phyloP scores from a whole-genome alignment of 148 eudicot species.

The Silene latifolia region DNA sequence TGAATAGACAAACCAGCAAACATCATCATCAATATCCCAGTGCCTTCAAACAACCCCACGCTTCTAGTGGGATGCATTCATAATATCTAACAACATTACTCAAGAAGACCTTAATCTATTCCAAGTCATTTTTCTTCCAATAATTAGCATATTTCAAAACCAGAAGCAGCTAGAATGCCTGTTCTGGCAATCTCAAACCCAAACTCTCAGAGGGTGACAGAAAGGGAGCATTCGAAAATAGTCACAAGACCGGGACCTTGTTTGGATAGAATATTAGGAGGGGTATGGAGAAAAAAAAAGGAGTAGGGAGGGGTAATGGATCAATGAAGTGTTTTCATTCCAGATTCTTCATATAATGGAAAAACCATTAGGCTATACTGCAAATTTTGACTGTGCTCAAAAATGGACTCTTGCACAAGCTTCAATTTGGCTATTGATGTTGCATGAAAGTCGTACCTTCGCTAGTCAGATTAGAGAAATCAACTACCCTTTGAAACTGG shows the following conservation, averaged over 20 bases:
- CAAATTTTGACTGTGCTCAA: not conserved
- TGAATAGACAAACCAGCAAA: not conserved
- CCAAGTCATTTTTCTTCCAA: not conserved
- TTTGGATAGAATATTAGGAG: not conserved
- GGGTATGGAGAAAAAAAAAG: not conserved
- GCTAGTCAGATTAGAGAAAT: slow-evolving; percentile 19
- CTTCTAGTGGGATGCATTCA: not conserved
- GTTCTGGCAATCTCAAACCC: no score
- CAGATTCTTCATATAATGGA: not conserved
- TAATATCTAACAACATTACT: not conserved
- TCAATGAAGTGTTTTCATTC: not conserved
- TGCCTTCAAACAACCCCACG: not conserved
- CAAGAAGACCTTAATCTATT: not conserved
- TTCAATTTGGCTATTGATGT: not conserved
- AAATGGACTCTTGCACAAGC: not conserved
- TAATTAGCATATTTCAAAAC: not conserved
- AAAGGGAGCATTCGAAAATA: no score
- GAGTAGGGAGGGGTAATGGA: not conserved
- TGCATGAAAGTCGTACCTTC: slow-evolving; percentile 6
- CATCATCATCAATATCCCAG: not conserved
- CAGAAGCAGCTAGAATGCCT: not conserved
- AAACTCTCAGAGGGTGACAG: no score
- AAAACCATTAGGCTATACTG: not conserved
- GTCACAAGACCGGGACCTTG: not conserved
- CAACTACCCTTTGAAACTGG: slow-evolving; percentile 26